phyloP scores from a whole-genome alignment of 2,329 filamentous ascomycete species.

The Aspergillus brunneoviolaceus region DNA sequence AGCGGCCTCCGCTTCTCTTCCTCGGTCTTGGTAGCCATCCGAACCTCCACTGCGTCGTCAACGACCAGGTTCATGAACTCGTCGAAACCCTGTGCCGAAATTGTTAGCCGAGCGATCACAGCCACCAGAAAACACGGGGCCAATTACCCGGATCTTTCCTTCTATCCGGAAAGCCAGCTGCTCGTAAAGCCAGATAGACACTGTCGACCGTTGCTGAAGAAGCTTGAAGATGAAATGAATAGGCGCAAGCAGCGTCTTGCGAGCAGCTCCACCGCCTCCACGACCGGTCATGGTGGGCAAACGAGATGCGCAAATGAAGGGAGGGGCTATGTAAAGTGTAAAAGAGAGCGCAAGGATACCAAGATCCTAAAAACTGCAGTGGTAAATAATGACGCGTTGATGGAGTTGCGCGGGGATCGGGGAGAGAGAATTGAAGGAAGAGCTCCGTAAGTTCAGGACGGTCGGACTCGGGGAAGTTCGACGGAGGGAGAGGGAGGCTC shows the following conservation, averaged over 20 bases:
- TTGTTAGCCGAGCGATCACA: conserved; percentile 9
- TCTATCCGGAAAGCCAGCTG: conserved; percentile 92
- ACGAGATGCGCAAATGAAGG: conserved; percentile 7
- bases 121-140: neutral
- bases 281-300: conserved; percentile 53
- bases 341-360: neutral
- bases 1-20: conserved; percentile 75
- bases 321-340: neutral
- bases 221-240: conserved; percentile 96
- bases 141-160: conserved; percentile 83
- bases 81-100: conserved; percentile 75
- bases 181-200: conserved; percentile 96
- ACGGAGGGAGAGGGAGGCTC: conserved; percentile 24
- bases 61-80: conserved; percentile 99
- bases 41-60: conserved; percentile 92
- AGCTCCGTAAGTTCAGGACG: conserved; percentile 12
- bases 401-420: conserved; percentile 7
- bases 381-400: conserved; percentile 1
- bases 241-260: conserved; percentile 70
- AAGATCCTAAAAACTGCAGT: neutral
- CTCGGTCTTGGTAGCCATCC: conserved; percentile 76
- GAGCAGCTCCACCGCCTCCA: conserved; percentile 53
- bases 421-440: conserved; percentile 14
- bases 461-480: conserved; percentile 11
- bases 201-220: conserved; percentile 76